Base-by-base conservation (phyloP, 495 filamentous ascomycete species). In the Penicillium paxilli region DNA sequence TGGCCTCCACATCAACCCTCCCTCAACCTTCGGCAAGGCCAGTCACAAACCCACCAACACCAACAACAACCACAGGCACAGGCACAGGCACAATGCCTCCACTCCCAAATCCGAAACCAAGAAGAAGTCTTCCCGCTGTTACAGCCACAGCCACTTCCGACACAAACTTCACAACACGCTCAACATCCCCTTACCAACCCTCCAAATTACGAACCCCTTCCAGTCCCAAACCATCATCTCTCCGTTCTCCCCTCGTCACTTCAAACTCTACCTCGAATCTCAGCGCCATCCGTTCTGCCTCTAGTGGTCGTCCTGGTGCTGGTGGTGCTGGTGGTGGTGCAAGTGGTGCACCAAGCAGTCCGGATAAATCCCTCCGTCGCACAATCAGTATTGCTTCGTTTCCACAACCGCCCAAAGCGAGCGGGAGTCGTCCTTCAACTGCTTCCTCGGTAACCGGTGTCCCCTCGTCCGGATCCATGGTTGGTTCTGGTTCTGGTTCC, bases 301-400 rank as follows among this genome's bases (percentile, higher is more conserved):
- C 77, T 7, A 64, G 52, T 42, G 57, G 57, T 19, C 64, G 66
- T n/a, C n/a, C n/a, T n/a, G n/a, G n/a, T n/a, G n/a, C n/a, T n/a
- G n/a, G n/a, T n/a, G n/a, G n/a, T n/a, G n/a, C n/a, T n/a, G n/a
- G n/a, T n/a, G n/a, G n/a, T n/a, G n/a, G n/a, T n/a, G n/a, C n/a
- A n/a, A n/a, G n/a, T n/a, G n/a, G n/a, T 28, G 50, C 63, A 7
- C 65, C 70, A 0, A 64, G 59, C 38, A 83, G 80, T 49, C 74
- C 79, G 9, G 80, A 82, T 8, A 91, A 83, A 63, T 83, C 81
- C n/a, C 63, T 96, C 49, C 82, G 92, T 54, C 90, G 91, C 63
- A 89, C 88, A 0, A 87, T 95, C 54, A 96, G 91, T 71, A 95
- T 96, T 57, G 90, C 90, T 49, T 84, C 91, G 1, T 96, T 96